Evolutionary conservation across 495 filamentous ascomycete species (phyloP), one percentile per base, ranked within the genome.

Genomic region (Aspergillus hancockii): DNA sequence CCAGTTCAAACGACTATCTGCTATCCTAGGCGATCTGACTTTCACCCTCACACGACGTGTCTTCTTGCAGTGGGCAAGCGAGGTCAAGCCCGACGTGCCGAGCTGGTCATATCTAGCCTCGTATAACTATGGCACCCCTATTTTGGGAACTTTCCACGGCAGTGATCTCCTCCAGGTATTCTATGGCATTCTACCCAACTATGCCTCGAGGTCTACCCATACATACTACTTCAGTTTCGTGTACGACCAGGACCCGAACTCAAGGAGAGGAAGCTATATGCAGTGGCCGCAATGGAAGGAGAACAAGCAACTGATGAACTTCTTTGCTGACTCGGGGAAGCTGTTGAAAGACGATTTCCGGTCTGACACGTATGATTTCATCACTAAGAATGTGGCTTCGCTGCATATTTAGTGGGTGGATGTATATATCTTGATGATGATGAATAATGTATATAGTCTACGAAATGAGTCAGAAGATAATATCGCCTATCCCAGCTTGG

Each of bases 111-210:
- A 92, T 70, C 79, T 91, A 0, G 66, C 83, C 1, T 82, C 84
- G 8, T 91, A 90, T 70, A 71, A 87, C 73, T 83, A 83, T 59
- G 87, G 86, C 18, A 87, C 85, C 0, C 86, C 89, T 0, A 75
- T 91, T 47, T 64, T 91, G 0, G 90, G 89, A 12, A 91, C 88
- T 0, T 89, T 88, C 73, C 89, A 92, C 70, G 86, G 76, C 21
- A 81, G 76, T 14, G 89, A 92, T 59, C 60, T 91, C 8, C 55
- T 86, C 12, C 87, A 86, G 66, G 81, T 90, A 0, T 89, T 89
- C 57, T 85, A 83, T 60, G 85, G 83, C 0, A 69, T 86, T 32
- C 63, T 81, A 28, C 81, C 85, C 13, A 83, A 88, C 71, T 83
- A 86, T 52, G 86, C 85, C n/a, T 81, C 81, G 50, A 66, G 60